A percentile compares a stretch with the other conserved stretches of the same genome.
Evolutionary conservation across 306 rosid species (phyloP).

Genomic region (Medicago ruthenica): DNA sequence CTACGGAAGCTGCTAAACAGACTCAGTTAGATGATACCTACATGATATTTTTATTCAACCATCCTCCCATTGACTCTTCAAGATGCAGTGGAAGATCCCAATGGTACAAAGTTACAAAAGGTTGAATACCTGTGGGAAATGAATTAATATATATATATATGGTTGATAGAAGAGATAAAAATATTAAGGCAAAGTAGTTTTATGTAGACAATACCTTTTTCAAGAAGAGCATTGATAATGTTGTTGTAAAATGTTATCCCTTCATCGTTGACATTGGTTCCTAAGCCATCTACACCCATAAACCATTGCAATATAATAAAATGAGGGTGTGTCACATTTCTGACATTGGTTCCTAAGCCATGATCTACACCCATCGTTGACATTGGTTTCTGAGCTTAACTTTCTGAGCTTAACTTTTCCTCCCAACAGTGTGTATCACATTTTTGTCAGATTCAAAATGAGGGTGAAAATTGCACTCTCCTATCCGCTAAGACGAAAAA

Average conservation of each 20-base stretch:
- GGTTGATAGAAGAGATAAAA: slow-evolving; percentile 22
- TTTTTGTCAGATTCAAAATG: too few relatives aligned
- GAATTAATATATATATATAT: slow-evolving; percentile 35
- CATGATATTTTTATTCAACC: slow-evolving; percentile 83
- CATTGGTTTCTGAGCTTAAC: too few relatives aligned
- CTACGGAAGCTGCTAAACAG: not conserved
- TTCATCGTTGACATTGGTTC: slow-evolving; percentile 77
- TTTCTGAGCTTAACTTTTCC: too few relatives aligned
- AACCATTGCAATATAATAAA: slow-evolving; percentile 27
- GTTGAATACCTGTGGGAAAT: slow-evolving; percentile 77
- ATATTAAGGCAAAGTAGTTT: slow-evolving; percentile 25
- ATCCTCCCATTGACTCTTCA: slow-evolving; percentile 82
- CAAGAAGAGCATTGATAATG: slow-evolving; percentile 85
- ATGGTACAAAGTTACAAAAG: slow-evolving; percentile 86
- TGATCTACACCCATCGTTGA: too few relatives aligned
- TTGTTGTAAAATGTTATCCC: slow-evolving; percentile 82
- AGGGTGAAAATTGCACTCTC: not conserved
- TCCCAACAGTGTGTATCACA: too few relatives aligned
- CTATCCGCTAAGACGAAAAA: not conserved
- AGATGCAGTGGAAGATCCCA: slow-evolving; percentile 99
- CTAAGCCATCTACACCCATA: slow-evolving; percentile 82
- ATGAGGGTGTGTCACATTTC: too few relatives aligned
- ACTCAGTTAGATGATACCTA: slow-evolving; percentile 49
- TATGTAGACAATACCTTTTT: slow-evolving; percentile 61
- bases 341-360: too few relatives aligned